A percentile compares a stretch with the other conserved stretches of the same genome.
phyloP scores from a whole-genome alignment of 2,329 filamentous ascomycete genomes.

The Aspergillus proliferans region DNA sequence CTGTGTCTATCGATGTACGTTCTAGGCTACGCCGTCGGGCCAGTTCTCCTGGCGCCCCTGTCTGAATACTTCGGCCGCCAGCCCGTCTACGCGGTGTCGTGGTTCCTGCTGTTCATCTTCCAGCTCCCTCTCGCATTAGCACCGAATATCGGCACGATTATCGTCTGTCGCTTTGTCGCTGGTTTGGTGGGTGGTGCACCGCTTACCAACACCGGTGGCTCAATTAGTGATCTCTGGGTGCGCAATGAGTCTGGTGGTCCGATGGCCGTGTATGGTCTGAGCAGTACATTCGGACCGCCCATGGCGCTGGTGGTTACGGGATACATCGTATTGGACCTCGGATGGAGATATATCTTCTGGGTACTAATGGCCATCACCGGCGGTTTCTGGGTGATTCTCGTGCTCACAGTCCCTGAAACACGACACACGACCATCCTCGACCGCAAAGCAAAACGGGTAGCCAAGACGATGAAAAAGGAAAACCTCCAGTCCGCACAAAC shows the following conservation, averaged over 20 bases:
- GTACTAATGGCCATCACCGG: constrained; percentile 52
- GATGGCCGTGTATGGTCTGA: constrained; percentile 32
- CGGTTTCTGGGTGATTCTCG: constrained; percentile 43
- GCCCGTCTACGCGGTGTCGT: constrained; percentile 27
- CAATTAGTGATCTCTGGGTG: constrained; percentile 27
- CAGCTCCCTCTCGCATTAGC: constrained; percentile 22
- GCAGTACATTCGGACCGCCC: constrained; percentile 30
- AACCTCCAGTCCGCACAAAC: constrained; percentile 56
- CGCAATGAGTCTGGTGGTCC: constrained; percentile 24
- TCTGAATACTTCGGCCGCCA: constrained; percentile 33
- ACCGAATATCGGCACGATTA: constrained; percentile 23
- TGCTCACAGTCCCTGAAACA: constrained; percentile 49
- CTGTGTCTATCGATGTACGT: constrained; percentile 29
- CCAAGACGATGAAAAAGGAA: constrained; percentile 38
- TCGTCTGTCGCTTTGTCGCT: constrained; percentile 24
- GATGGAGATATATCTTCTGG: constrained; percentile 58
- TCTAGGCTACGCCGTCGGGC: constrained; percentile 23
- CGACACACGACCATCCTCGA: constrained; percentile 52
- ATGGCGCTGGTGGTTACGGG: constrained; percentile 30
- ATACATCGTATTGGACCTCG: constrained; percentile 28
- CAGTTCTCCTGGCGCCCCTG: constrained; percentile 24
- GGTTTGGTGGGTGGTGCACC: constrained; percentile 28
- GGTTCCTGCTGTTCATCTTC: constrained; percentile 26
- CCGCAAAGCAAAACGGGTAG: constrained; percentile 48
- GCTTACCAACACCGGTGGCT: constrained; percentile 27